These are phyloP conservation scores for Phytophthora litchii DNA, from an alignment of 352 stramenopile species.

Conservation along the genomic window DNA sequence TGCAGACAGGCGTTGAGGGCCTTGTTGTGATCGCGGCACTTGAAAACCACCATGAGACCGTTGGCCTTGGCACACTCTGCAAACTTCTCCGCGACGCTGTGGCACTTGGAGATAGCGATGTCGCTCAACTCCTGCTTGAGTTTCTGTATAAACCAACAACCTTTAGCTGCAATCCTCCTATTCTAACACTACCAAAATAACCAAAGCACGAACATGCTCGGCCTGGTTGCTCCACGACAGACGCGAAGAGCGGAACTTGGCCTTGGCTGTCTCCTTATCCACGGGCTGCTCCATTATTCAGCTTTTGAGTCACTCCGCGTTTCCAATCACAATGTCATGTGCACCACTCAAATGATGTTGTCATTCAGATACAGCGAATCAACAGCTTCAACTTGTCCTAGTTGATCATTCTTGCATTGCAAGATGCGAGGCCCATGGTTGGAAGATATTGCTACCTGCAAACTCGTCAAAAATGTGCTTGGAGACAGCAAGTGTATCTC, in stretches of 20 bases:
- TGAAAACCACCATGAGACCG: constrained; percentile 73
- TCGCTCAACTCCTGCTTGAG: constrained; percentile 82
- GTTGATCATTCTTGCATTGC: constrained; percentile 5
- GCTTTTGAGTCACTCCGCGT: constrained; percentile 9
- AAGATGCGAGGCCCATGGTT: constrained; percentile 13
- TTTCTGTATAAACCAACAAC: constrained; percentile 48
- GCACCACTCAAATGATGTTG: constrained; percentile 1
- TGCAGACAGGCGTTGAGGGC: constrained; percentile 84
- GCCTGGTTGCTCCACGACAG: constrained; percentile 87
- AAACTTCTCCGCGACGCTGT: constrained; percentile 57
- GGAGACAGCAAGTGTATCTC: constrained; percentile 57
- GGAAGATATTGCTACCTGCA: constrained; percentile 15
- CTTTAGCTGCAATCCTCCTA: not conserved
- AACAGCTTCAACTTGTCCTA: constrained; percentile 17
- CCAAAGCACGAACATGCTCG: constrained; percentile 60
- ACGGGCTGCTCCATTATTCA: constrained; percentile 50
- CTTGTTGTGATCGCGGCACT: constrained; percentile 74
- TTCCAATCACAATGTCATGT: constrained; percentile 22
- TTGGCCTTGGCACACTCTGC: constrained; percentile 71
- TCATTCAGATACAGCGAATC: constrained; percentile 13
- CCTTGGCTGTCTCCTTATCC: constrained; percentile 78
- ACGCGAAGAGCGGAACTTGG: constrained; percentile 72
- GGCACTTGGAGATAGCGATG: constrained; percentile 84
- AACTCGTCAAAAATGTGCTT: constrained; percentile 65
- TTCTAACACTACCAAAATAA: not conserved